Evolutionary conservation across 202 grass and related monocot genomes (phyloP).

Genomic region (Setaria viridis): DNA sequence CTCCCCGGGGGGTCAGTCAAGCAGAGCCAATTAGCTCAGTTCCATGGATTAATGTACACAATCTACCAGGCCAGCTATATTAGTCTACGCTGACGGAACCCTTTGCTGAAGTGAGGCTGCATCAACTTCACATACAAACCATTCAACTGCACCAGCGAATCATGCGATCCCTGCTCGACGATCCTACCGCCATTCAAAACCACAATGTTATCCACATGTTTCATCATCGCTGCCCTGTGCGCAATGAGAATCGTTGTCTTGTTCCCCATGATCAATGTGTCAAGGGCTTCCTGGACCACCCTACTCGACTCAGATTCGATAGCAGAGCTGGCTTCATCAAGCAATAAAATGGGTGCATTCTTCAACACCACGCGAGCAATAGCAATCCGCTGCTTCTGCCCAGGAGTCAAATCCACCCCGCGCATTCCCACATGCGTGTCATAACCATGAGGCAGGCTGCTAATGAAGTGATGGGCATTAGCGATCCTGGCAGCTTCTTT

Average conservation of each 20-base stretch:
- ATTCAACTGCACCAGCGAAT: conserved; percentile 81
- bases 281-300: conserved; percentile 92
- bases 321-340: conserved; percentile 91
- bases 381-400: conserved; percentile 93
- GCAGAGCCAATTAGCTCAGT: conserved; percentile 30
- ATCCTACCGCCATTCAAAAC: conserved; percentile 92
- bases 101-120: conserved; percentile 95
- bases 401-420: conserved; percentile 89
- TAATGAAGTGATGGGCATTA: conserved; percentile 97
- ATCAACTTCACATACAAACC: conserved; percentile 93
- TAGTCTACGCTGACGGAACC: conserved; percentile 77
- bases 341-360: conserved; percentile 92
- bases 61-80: conserved; percentile 55
- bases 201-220: conserved; percentile 91
- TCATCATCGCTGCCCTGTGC: conserved; percentile 91
- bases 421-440: conserved; percentile 94
- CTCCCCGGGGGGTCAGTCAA: conserved; percentile 8
- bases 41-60: conserved; percentile 44
- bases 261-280: conserved; percentile 93
- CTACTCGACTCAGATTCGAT: conserved; percentile 95
- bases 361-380: conserved; percentile 94
- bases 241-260: conserved; percentile 97
- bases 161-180: conserved; percentile 89
- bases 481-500: conserved; percentile 97
- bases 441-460: conserved; percentile 91